Evolutionary conservation across 2,329 filamentous ascomycete species (phyloP).

Genomic region (Paecilomyces sp.): DNA sequence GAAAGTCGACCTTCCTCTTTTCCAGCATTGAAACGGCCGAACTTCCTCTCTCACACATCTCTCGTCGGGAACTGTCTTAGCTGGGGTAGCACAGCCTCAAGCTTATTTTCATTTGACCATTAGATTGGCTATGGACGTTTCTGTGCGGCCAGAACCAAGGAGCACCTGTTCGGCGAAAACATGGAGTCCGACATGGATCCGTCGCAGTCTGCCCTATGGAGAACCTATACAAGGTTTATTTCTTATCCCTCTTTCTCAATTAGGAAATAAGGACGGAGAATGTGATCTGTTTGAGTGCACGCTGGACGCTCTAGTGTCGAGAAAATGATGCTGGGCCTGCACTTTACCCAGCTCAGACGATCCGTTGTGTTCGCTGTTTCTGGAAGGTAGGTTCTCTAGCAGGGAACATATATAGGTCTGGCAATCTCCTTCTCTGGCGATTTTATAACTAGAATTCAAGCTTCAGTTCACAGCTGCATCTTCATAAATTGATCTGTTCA

Average conservation of each 20-base stretch:
- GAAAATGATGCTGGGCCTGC: not conserved
- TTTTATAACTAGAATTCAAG: not conserved
- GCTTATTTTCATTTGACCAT: constrained; percentile 1
- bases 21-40: not conserved
- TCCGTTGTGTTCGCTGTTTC: not conserved
- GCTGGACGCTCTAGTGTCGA: not conserved
- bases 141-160: not conserved
- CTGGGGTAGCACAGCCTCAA: not conserved
- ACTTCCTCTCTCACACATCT: not conserved
- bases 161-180: not conserved
- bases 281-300: not conserved
- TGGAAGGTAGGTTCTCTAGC: not conserved
- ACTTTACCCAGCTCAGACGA: not conserved
- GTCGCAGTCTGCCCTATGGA: not conserved
- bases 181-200: not conserved
- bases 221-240: not conserved
- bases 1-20: not conserved
- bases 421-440: not conserved
- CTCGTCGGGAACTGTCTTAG: not conserved
- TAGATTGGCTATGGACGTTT: not conserved
- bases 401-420: not conserved
- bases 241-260: not conserved
- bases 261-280: not conserved
- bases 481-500: not conserved
- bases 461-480: not conserved